Base-by-base conservation (phyloP, 2,329 filamentous ascomycete species). In the Paecilomyces niveus region DNA sequence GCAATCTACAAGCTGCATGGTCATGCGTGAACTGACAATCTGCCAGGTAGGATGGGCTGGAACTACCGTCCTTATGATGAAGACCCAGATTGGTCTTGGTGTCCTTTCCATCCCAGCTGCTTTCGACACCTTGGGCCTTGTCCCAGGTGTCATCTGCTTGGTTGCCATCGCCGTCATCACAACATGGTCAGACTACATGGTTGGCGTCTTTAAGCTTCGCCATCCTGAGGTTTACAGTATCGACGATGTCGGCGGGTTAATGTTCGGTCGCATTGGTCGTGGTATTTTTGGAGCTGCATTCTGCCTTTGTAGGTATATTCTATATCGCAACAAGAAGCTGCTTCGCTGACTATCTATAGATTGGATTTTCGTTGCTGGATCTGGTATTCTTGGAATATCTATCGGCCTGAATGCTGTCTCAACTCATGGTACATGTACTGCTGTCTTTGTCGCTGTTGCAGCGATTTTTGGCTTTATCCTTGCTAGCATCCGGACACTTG, bases 201-300 rank as follows among this genome's bases (percentile, higher is more conserved):
- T 82, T 10, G 80, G 64, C 1, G 54, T 56, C 2, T 84, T 84
- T 71, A 84, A 84, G 64, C 62, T 82, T 32, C 71, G 74, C 13
- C 82, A 84, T 64, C 78, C 79, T 0, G 75, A 83, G 60, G 81
- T 84, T 2, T 83, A 85, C 63, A 45, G 35, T 45, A 45, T 45
- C 15, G 35, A 45, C 35, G 35, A 85, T 61, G 82, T 81, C 0
- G 82, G 82, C 15, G 70, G 70, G 50, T 77, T 84, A 56, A 72
- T 85, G 21, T 82, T 83, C 57, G 83, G 83, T 2, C 77, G 75
- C 1, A 59, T 80, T 4, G 81, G 82, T 0, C 75, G 80, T 24
- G 81, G 81, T 61, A 61, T 83, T 11, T 73, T 84, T 10, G 58
- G 55, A 13, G 21, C 58, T n/a, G 51, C 26, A 24, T 65, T 66